A percentile compares a stretch with the other conserved stretches of the same genome.
Conservation (phyloP, 2,329 filamentous ascomycete genomes). For the Penicillium sp. region DNA sequence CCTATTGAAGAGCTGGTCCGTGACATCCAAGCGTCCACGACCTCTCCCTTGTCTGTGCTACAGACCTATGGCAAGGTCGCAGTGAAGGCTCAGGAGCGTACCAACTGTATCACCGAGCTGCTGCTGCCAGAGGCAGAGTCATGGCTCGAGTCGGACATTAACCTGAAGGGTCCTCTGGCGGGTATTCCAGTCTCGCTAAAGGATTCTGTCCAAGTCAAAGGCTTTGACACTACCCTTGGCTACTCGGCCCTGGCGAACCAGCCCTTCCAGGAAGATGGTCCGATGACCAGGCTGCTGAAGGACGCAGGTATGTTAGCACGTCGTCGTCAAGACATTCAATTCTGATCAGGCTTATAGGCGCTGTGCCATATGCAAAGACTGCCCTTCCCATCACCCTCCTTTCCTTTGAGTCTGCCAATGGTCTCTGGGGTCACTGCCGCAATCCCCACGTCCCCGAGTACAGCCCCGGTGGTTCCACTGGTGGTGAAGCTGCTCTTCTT, state of each 20-base stretch:
- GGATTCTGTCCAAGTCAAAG: constrained; percentile 73
- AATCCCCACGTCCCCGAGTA: constrained; percentile 86
- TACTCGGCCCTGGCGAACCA: constrained; percentile 74
- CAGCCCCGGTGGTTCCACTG: constrained; percentile 85
- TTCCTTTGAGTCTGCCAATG: constrained; percentile 78
- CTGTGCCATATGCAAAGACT: constrained; percentile 90
- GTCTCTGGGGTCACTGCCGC: constrained; percentile 77
- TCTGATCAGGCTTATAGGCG: constrained; percentile 53
- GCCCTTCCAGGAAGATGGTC: constrained; percentile 66
- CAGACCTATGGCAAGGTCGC: constrained; percentile 85
- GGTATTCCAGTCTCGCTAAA: constrained; percentile 87
- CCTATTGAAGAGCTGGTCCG: constrained; percentile 78
- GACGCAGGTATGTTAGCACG: constrained; percentile 61
- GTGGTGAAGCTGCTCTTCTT: constrained; percentile 78
- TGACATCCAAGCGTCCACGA: constrained; percentile 70
- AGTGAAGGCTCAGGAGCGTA: constrained; percentile 78
- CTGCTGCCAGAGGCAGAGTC: constrained; percentile 75
- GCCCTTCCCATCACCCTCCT: constrained; percentile 84
- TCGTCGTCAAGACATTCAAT: background rate
- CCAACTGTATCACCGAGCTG: constrained; percentile 87
- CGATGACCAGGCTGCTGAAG: constrained; percentile 75
- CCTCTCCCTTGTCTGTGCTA: constrained; percentile 72
- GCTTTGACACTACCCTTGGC: constrained; percentile 80
- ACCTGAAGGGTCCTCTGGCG: constrained; percentile 78
- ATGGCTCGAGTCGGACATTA: constrained; percentile 66